phyloP scores from a whole-genome alignment of 192 early-diverging fungal genomes.

The Coemansia sp. region DNA sequence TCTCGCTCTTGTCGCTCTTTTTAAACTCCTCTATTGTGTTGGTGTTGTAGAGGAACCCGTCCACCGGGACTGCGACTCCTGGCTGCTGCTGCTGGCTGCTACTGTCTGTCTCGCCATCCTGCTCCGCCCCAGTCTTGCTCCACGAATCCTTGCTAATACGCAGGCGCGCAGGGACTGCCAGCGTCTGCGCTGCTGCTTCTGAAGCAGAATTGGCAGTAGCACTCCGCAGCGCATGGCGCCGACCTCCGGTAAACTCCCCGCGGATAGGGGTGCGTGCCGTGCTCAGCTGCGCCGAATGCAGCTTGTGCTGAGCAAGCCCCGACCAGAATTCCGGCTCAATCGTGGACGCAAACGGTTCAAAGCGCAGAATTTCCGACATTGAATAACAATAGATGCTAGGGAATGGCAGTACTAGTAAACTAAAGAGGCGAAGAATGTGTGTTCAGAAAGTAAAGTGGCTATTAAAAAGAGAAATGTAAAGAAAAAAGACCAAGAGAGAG shows the following conservation, averaged over 20 bases:
- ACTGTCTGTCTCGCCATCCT: neutral
- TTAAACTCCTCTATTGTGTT: conserved; percentile 97
- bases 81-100: neutral
- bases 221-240: conserved; percentile 51
- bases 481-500: conserved; percentile 5
- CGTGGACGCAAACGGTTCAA: conserved; percentile 78
- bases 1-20: conserved; percentile 67
- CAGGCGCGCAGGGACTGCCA: conserved; percentile 63
- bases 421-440: neutral
- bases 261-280: conserved; percentile 59
- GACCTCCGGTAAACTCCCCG: conserved; percentile 69
- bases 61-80: conserved; percentile 13
- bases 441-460: too few species aligned
- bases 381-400: neutral
- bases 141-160: conserved; percentile 49
- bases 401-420: neutral
- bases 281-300: conserved; percentile 80
- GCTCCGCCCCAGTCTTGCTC: neutral
- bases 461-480: neutral
- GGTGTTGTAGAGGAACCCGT: conserved; percentile 73
- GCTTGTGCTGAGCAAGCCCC: conserved; percentile 76
- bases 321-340: conserved; percentile 94
- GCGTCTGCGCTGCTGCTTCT: conserved; percentile 10
- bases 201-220: conserved; percentile 11
- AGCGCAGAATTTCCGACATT: conserved; percentile 68